Evolutionary conservation across 148 eudicot genomes (phyloP), one percentile per base, ranked within the genome.

Genomic region (Euryodendron excelsum): DNA sequence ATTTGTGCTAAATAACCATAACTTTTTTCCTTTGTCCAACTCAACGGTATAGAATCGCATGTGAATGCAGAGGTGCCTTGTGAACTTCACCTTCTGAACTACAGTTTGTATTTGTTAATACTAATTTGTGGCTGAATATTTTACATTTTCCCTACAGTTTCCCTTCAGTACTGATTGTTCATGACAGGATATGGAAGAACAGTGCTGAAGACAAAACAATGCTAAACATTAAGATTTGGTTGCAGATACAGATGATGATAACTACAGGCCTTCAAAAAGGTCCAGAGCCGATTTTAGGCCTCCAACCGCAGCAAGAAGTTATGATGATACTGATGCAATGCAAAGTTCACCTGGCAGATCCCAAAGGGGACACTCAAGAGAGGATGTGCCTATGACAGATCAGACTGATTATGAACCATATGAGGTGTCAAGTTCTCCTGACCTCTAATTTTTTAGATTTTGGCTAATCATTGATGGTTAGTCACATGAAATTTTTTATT

Each of bases 281-380:
- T 75, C 91, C 34, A 84, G 97, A 85, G 92, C 91, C 60, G 87
- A 80, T 75, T 79, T 76, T 67, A 89, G 88, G 37, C 87, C 90
- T 80, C 85, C 94, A 53, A 41, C 53, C 64, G 73, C 82, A 20
- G 90, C 86, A 60, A 84, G 89, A 65, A 86, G 81, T 75, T 72
- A 80, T 63, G 97, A 93, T 73, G 97, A 93, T 73, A 84, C 92
- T 65, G 98, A 94, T 83, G 88, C 88, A 25, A 91, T 92, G 72
- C 97, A 87, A 65, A 94, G 98, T 83, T 90, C 98, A 62, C 98
- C 94, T 25, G 98, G 94, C 77, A 85, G 94, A 85, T 88, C 97
- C 69, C 94, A 87, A 39, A 80, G 82, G 30, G 97, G 87, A 30
- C 82, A 86, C 72, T 89, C 91, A 1, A 84, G 96, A 79, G 94